phyloP scores from a whole-genome alignment of 2,329 filamentous ascomycete species.

The Fusarium staphyleae region DNA sequence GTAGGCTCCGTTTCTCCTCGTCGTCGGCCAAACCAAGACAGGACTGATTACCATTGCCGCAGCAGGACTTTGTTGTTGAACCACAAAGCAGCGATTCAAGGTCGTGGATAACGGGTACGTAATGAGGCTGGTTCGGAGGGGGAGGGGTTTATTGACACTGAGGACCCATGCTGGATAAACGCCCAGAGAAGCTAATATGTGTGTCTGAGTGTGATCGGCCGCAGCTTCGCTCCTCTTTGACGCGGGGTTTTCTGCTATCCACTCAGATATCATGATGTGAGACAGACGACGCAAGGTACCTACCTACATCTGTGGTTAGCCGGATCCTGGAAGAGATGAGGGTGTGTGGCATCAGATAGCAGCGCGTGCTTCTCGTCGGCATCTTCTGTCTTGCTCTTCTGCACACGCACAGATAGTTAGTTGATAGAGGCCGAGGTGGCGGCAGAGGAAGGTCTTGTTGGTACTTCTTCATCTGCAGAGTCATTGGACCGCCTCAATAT shows the following conservation, averaged over 20 bases:
- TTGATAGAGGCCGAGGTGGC: constrained; percentile 11
- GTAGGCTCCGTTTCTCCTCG: constrained; percentile 29
- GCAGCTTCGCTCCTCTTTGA: constrained; percentile 24
- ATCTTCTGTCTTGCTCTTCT: constrained; percentile 4
- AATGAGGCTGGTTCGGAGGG: constrained; percentile 27
- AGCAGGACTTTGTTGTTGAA: constrained; percentile 6
- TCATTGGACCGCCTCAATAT: constrained; percentile 28
- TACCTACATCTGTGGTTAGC: constrained; percentile 26
- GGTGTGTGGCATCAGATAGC: constrained; percentile 8
- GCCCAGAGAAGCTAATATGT: constrained; percentile 30
- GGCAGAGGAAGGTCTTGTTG: constrained; percentile 4
- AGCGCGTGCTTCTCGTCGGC: constrained; percentile 3
- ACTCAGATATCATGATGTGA: constrained; percentile 33
- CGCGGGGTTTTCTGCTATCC: constrained; percentile 32
- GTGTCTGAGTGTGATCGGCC: constrained; percentile 28
- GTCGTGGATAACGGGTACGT: constrained; percentile 21
- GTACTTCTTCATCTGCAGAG: constrained; percentile 3
- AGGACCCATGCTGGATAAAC: constrained; percentile 24
- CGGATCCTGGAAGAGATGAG: constrained; percentile 8
- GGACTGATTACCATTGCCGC: constrained; percentile 22
- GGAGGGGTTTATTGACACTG: constrained; percentile 16
- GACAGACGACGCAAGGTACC: constrained; percentile 29
- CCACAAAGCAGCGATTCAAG: constrained; percentile 5
- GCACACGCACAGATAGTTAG: constrained; percentile 13
- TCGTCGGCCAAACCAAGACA: constrained; percentile 33